Percentiles rank a stretch among this genome's conserved stretches.
Evolutionary conservation across 2,329 filamentous ascomycete species (phyloP).

Genomic region (Karstenula rhodostoma): DNA sequence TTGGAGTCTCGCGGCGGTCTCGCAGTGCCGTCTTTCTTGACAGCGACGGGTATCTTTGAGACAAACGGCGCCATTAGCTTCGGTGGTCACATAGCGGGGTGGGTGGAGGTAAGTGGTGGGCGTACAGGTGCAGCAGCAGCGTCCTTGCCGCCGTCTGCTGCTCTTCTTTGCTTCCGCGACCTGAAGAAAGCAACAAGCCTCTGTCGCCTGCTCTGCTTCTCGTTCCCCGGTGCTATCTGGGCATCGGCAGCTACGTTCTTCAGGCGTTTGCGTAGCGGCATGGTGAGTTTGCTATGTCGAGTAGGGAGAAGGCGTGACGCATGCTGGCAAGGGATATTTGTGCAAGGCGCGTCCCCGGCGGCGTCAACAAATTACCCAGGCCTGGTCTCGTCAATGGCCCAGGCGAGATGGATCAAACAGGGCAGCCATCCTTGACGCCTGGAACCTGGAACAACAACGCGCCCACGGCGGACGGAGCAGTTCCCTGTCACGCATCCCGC

Average conservation of each 20-base stretch:
- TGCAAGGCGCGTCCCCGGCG: slow-evolving; percentile 30
- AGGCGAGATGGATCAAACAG: slow-evolving; percentile 33
- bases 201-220: slow-evolving; percentile 42
- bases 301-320: slow-evolving; percentile 23
- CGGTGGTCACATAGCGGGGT: slow-evolving; percentile 12
- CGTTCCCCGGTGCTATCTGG: slow-evolving; percentile 26
- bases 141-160: slow-evolving; percentile 22
- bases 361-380: slow-evolving; percentile 32
- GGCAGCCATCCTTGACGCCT: slow-evolving; percentile 32
- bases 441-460: too few species aligned
- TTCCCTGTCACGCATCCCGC: slow-evolving; percentile 38
- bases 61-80: slow-evolving; percentile 28
- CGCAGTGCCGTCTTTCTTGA: slow-evolving; percentile 17
- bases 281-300: slow-evolving; percentile 21
- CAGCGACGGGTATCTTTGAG: slow-evolving; percentile 26
- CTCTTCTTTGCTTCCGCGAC: slow-evolving; percentile 35
- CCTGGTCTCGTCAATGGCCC: slow-evolving; percentile 20
- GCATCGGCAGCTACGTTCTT: slow-evolving; percentile 14
- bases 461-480: slow-evolving; percentile 23
- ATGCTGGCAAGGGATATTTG: slow-evolving; percentile 30
- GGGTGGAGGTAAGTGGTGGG: slow-evolving; percentile 15
- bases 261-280: slow-evolving; percentile 39
- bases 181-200: slow-evolving; percentile 42
- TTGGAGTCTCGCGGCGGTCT: slow-evolving; percentile 28
- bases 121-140: slow-evolving; percentile 32